Base-by-base conservation (phyloP, 2,329 filamentous ascomycete species). In the Aspergillus sp. region DNA sequence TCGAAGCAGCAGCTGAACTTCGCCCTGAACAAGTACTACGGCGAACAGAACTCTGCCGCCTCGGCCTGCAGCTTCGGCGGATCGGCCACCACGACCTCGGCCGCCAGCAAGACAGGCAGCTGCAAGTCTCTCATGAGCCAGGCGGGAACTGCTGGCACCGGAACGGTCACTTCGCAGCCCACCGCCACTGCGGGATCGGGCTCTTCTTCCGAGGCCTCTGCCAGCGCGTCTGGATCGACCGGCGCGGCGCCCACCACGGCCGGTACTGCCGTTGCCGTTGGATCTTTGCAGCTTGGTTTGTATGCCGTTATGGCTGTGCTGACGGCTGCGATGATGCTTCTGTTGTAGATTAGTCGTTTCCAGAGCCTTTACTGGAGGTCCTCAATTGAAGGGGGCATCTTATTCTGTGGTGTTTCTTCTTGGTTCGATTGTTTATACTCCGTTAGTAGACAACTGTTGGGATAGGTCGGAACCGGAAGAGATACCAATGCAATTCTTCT, bases 1-100 rank as follows among this genome's bases (percentile, higher is more conserved):
- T 60, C 73, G 42, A 68, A 70, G 50, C 71, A 81, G 60, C 71
- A 79, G 61, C 77, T 81, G 47, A 75, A 76, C 46, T 80, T 75
- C 64, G 75, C 74, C 36, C 67, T 81, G 52, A 76, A 81, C 68
- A 69, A 73, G 61, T 81, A 81, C 67, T 81, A 79, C 65, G 56
- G 65, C 14, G 69, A 75, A 60, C 77, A 80, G 66, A 64, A 68
- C 52, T 70, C 72, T 46, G 68, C 65, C 11, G 70, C 70, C 12
- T 70, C 68, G 18, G 78, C 78, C 47, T 81, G 79, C 60, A 70
- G 74, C 61, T 81, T 80, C 62, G 62, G 62, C 18, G 78, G 79
- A 11, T 74, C 73, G 12, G 79, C 79, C 6, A 71, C 68, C 4
- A 73, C 69, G 36, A 74, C 77, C 55, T 65, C 70, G 1, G 63